Evolutionary conservation across 495 filamentous ascomycete species (phyloP).

Genomic region (Hyaloscypha variabilis): DNA sequence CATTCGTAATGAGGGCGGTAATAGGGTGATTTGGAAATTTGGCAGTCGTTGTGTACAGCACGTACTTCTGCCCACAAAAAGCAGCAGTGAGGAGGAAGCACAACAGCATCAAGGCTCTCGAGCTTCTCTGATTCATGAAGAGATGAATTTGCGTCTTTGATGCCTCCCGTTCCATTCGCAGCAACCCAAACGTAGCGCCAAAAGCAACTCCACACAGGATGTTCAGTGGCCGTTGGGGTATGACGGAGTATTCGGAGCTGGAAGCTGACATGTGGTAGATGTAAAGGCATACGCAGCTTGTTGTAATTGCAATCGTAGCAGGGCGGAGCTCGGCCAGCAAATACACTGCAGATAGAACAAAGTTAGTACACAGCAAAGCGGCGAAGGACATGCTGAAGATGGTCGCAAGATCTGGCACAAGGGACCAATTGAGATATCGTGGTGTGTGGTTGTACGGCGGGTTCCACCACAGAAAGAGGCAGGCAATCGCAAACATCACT

Average conservation of each 20-base stretch:
- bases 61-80: not conserved
- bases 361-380: constrained; percentile 11
- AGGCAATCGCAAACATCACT: not conserved
- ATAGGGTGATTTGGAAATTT: constrained; percentile 46
- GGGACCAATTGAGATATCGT: constrained; percentile 1
- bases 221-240: not conserved
- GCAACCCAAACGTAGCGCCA: not conserved
- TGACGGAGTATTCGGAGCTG: not conserved
- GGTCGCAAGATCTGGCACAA: not conserved
- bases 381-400: constrained; percentile 1
- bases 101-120: not conserved
- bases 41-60: constrained; percentile 2
- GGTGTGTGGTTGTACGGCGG: constrained; percentile 1
- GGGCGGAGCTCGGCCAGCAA: constrained; percentile 15
- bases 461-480: constrained; percentile 10
- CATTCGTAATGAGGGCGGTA: constrained; percentile 52
- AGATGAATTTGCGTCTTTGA: not conserved
- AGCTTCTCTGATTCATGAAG: not conserved
- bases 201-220: not conserved
- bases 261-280: constrained; percentile 4
- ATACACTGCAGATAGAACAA: constrained; percentile 6
- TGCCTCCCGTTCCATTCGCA: constrained; percentile 1
- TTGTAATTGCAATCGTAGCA: not conserved
- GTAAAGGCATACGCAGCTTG: constrained; percentile 5
- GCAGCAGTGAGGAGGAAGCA: not conserved